phyloP scores from a whole-genome alignment of 441 rosid genomes.

The Jatropha podagrica region DNA sequence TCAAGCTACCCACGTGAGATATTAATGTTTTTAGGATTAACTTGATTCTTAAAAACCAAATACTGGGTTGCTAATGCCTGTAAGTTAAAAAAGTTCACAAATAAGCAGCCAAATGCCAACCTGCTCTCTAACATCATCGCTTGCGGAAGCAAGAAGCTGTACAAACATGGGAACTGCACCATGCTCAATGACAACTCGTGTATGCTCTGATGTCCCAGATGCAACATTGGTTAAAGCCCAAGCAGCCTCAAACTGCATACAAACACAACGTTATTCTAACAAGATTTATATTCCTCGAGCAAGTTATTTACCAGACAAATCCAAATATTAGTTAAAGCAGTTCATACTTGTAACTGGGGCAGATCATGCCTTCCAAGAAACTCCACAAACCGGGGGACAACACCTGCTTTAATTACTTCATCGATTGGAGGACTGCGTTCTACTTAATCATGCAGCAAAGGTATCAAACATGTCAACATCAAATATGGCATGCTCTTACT shows the following conservation, averaged over 20 bases:
- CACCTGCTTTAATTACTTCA: slow-evolving; percentile 71
- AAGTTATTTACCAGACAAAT: background rate
- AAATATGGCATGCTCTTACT: background rate
- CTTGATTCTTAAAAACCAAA: background rate
- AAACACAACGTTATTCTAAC: slow-evolving; percentile 5
- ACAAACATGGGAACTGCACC: slow-evolving; percentile 73
- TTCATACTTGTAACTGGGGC: slow-evolving; percentile 67
- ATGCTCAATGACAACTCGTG: slow-evolving; percentile 66
- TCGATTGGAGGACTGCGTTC: slow-evolving; percentile 79
- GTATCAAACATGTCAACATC: background rate
- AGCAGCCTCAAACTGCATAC: slow-evolving; percentile 68
- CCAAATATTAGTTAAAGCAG: slow-evolving; percentile 13
- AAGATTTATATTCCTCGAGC: background rate
- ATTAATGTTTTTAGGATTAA: background rate
- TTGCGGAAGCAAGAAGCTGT: slow-evolving; percentile 69
- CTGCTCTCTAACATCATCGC: slow-evolving; percentile 83
- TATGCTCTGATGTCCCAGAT: slow-evolving; percentile 73
- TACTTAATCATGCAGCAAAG: slow-evolving; percentile 30
- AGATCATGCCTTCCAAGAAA: slow-evolving; percentile 58
- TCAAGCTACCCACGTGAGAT: background rate
- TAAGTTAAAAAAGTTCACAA: background rate
- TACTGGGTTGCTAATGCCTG: background rate
- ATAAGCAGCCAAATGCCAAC: slow-evolving; percentile 30
- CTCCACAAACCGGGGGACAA: slow-evolving; percentile 76
- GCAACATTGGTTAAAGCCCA: slow-evolving; percentile 75